Conservation (phyloP, 2,329 filamentous ascomycete species). For the Colletotrichum paranaense region DNA sequence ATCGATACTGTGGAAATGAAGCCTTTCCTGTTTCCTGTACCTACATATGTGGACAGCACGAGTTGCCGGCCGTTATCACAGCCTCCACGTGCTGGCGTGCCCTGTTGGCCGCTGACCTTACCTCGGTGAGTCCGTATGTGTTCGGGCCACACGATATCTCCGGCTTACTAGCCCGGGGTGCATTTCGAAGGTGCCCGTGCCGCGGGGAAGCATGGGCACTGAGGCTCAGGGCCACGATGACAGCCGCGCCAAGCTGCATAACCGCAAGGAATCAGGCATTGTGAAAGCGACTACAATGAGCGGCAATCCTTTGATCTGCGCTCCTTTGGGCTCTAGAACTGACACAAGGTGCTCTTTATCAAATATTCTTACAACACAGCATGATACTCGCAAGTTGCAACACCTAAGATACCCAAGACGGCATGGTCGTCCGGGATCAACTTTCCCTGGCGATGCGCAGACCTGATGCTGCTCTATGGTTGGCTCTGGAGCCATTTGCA, state of each 20-base stretch:
- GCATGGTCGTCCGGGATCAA: background rate
- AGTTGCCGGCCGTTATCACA: constrained; percentile 49
- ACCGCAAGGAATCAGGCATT: background rate
- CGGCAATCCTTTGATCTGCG: background rate
- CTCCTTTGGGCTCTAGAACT: background rate
- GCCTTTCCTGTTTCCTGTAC: constrained; percentile 73
- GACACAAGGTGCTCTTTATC: background rate
- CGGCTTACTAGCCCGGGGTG: constrained; percentile 7
- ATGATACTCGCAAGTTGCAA: background rate
- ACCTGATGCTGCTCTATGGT: background rate
- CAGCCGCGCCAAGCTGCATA: constrained; percentile 23
- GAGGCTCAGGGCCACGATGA: constrained; percentile 26
- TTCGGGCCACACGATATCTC: constrained; percentile 59
- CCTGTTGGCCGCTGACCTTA: constrained; percentile 60
- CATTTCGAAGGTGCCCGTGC: constrained; percentile 47
- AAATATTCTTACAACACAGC: background rate
- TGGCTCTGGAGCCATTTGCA: background rate
- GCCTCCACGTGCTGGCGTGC: constrained; percentile 62
- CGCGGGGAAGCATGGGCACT: constrained; percentile 42
- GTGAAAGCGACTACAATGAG: background rate
- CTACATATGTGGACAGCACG: constrained; percentile 62
- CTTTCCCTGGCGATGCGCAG: background rate
- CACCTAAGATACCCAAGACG: background rate
- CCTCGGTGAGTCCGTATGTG: constrained; percentile 61
- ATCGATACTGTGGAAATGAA: constrained; percentile 63